Base-by-base conservation (phyloP, 1,139 yeast genomes). In the Casaregolazyma suthepensis region DNA sequence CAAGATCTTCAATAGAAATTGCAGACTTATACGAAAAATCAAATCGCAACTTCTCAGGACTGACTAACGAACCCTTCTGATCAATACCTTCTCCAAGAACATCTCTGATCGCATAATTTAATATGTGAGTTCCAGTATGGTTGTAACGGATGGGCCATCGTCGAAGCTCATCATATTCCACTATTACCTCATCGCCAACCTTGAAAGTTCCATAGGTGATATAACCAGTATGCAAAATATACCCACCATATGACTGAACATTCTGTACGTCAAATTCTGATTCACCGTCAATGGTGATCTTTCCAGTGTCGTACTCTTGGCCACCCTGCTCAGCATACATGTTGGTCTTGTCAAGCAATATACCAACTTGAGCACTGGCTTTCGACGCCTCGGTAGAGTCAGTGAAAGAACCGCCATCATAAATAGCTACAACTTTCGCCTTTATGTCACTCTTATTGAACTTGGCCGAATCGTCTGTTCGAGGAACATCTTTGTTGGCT, bases 281-380 rank as follows among this genome's bases (percentile, higher is more conserved):
- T 62, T 75, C 75, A 51, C 96, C 97, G 66, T 90, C 98, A 64
- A 89, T 82, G 51, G 90, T 93, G 61, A 93, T 77, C 71, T 82
- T 87, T 72, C 99, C 99, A 46, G 95, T 87, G 69, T 93, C 99
- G 67, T 80, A 86, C 72, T 89, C 97, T 77, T 93, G 99, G 67
- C 99, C 99, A 81, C 99, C 99, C 74, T 88, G 96, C 74, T 93
- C 99, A 51, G 99, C 98, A 67, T 93, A 93, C 74, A 93, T 89
- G 68, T 96, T 94, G 38, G 98, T 87, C 71, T 81, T 85, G 71
- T 93, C 96, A 58, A 93, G 78, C 54, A 93, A 71, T 54, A 93
- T 73, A 68, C 99, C 99, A 60, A 80, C 74, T 67, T 85, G 89
- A 22, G 73, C 59, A 48, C 71, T 74, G 54, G 73, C 77, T 23